Evolutionary conservation across 768 basidiomycete species (phyloP).

Genomic region (Tricholoma sp.): DNA sequence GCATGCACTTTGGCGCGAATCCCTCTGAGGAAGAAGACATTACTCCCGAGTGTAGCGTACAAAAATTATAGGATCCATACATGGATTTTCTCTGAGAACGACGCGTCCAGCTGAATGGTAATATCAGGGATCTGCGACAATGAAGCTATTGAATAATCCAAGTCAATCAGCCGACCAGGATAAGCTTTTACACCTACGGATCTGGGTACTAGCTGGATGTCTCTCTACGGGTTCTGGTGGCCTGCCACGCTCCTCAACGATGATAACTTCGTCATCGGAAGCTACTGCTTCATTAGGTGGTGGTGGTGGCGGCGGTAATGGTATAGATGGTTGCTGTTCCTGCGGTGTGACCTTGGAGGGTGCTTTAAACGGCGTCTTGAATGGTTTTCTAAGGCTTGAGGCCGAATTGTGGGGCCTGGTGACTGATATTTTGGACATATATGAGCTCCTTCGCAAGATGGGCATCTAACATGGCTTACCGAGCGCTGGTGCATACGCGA

Average conservation of each 20-base stretch:
- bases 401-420: slow-evolving; percentile 44
- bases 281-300: not conserved
- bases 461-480: slow-evolving; percentile 17
- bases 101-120: slow-evolving; percentile 31
- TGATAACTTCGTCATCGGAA: slow-evolving; percentile 4
- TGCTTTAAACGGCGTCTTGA: slow-evolving; percentile 35
- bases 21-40: slow-evolving; percentile 19
- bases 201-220: not conserved
- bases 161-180: not conserved
- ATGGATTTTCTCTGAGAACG: slow-evolving; percentile 37
- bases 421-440: slow-evolving; percentile 21
- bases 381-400: slow-evolving; percentile 41
- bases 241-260: not conserved
- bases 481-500: slow-evolving; percentile 24
- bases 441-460: too few relatives aligned
- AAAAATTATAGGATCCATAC: slow-evolving; percentile 17
- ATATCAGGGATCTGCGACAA: slow-evolving; percentile 21
- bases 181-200: not conserved
- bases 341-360: slow-evolving; percentile 10
- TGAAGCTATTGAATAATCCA: slow-evolving; percentile 2
- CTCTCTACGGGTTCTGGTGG: not conserved
- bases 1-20: slow-evolving; percentile 31
- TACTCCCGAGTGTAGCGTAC: slow-evolving; percentile 3
- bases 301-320: not conserved
- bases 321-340: not conserved